Base-by-base conservation (phyloP, 2,329 filamentous ascomycete genomes). In the Aspergillus fumigatiaffinis region DNA sequence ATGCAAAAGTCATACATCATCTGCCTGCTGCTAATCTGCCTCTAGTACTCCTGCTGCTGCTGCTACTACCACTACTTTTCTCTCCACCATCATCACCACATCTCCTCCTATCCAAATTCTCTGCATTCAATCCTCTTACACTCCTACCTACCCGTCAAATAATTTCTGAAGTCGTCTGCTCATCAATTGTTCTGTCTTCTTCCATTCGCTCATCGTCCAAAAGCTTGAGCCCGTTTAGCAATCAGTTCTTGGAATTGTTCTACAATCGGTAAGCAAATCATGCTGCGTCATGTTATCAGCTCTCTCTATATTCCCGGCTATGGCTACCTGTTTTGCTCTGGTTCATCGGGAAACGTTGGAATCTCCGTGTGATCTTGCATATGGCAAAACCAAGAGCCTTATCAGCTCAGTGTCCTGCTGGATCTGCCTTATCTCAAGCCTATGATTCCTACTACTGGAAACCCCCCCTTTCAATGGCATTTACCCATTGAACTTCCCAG, bases 1-100 rank as follows among this genome's bases (percentile, higher is more conserved):
- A 53, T 38, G 53, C 25, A n/a, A 50, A 47, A 60, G 62, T 64
- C 68, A 70, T 72, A 70, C 69, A 72, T 72, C 69, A 72, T 71
- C 61, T 58, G 57, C 51, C 44, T 21, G 47, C 51, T 58, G 53
- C 32, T 54, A 48, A 48, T 38, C 44, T 53, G 50, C 42, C 53
- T n/a, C 51, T 52, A 26, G 28, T 50, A 50, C 50, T 53, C 38
- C 23, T 49, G 50, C 54, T 48, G 48, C 51, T 53, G 17, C 49
- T 26, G 25, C n/a, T 46, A 42, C 54, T 49, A 42, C 51, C 51
- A 17, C 49, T 26, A 25, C n/a, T 26, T 28, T 46, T 28, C 35
- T 14, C 44, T 17, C 28, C 46, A 9, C 54, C 41, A n/a, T 26
- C 48, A 48, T 57, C 41, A 47, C 14, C 44, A 62, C 56, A 60